These are phyloP conservation scores for Naganishia onofrii DNA, from an alignment of 768 basidiomycete genomes.

Conservation along the genomic window DNA sequence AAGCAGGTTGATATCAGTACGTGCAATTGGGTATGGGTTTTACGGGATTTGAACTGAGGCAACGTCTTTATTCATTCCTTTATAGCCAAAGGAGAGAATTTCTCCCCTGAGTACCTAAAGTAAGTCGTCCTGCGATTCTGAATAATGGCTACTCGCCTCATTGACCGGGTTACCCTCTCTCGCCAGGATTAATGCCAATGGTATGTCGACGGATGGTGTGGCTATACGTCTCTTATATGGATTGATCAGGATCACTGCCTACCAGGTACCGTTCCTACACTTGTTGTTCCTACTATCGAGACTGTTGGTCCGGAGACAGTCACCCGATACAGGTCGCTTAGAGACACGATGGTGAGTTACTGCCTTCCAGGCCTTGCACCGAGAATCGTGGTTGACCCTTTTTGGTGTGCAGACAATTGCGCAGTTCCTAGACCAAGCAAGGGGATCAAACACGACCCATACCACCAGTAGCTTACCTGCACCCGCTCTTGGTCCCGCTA, in stretches of 20 bases:
- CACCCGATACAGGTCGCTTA: conserved; percentile 74
- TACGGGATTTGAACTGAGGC: background rate
- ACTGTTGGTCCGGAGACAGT: conserved; percentile 69
- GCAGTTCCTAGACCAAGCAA: conserved; percentile 78
- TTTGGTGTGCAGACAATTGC: conserved; percentile 61
- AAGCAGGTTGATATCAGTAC: conserved; percentile 67
- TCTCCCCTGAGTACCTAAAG: conserved; percentile 63
- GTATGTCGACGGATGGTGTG: conserved; percentile 52
- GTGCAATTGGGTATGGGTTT: conserved; percentile 29
- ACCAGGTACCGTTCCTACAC: conserved; percentile 73
- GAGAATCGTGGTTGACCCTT: background rate
- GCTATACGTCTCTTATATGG: background rate
- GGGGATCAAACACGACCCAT: conserved; percentile 67
- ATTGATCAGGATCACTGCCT: background rate
- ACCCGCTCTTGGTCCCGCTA: conserved; percentile 73
- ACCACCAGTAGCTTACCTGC: conserved; percentile 72
- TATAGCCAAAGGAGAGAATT: conserved; percentile 58
- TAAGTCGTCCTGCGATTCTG: conserved; percentile 31
- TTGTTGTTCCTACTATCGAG: conserved; percentile 78
- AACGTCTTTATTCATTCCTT: background rate
- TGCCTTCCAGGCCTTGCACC: no score
- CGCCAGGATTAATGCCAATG: conserved; percentile 71
- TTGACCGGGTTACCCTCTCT: no score
- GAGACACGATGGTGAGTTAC: conserved; percentile 65
- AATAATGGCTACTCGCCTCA: background rate